These are phyloP conservation scores for Straminergon stramineum DNA, from an alignment of 225 moss, liverwort and hornwort species.

Conservation along the genomic window DNA sequence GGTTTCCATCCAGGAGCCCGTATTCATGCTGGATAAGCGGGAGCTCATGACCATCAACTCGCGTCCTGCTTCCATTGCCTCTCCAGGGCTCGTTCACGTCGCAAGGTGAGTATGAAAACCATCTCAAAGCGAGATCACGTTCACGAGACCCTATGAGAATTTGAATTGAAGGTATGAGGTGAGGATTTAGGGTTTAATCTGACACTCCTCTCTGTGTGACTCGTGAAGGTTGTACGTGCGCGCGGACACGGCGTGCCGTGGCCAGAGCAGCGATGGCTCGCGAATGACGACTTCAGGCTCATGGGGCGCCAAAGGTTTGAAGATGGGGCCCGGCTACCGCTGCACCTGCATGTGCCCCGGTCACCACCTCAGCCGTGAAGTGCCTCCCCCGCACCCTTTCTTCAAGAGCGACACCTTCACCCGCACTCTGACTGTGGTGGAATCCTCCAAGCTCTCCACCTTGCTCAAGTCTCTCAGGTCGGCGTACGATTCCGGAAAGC, in stretches of 20 bases:
- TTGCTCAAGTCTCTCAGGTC: slow-evolving; percentile 29
- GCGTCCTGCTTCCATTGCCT: slow-evolving; percentile 20
- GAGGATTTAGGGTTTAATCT: not conserved
- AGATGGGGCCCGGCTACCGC: slow-evolving; percentile 26
- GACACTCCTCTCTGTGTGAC: not conserved
- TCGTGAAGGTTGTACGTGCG: slow-evolving; percentile 26
- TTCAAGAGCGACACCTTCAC: slow-evolving; percentile 19
- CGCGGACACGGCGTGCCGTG: slow-evolving; percentile 22
- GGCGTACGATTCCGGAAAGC: slow-evolving; percentile 33
- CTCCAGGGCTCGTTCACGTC: slow-evolving; percentile 32
- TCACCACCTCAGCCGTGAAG: slow-evolving; percentile 11
- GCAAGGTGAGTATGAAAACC: slow-evolving; percentile 7
- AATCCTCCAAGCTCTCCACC: slow-evolving; percentile 16
- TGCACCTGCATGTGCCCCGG: slow-evolving; percentile 41
- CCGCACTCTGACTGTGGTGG: slow-evolving; percentile 17
- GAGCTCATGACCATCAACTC: slow-evolving; percentile 42
- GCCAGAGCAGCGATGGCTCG: slow-evolving; percentile 22
- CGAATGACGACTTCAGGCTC: slow-evolving; percentile 24
- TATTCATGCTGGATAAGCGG: slow-evolving; percentile 9
- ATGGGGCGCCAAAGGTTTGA: slow-evolving; percentile 25
- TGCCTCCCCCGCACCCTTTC: slow-evolving; percentile 19
- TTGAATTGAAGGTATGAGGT: not conserved
- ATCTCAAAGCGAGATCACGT: not conserved
- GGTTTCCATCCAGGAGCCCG: slow-evolving; percentile 8
- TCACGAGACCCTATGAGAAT: not conserved